These are phyloP conservation scores for Arabidopsis suecica DNA, from an alignment of 345 rosid species.

Conservation along the genomic window DNA sequence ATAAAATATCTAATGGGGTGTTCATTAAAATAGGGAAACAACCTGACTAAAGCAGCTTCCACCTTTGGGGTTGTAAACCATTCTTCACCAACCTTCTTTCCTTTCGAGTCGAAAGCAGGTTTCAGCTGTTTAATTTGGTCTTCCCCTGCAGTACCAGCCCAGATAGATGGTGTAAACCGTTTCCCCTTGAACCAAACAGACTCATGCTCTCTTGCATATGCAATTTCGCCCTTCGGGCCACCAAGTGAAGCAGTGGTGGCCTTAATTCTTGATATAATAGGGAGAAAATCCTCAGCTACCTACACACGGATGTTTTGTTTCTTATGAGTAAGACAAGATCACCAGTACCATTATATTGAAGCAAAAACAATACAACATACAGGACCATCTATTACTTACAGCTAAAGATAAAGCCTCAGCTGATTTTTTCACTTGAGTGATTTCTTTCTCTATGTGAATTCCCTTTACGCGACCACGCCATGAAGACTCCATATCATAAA, in stretches of 20 bases:
- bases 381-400: constrained; percentile 50
- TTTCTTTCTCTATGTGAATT: constrained; percentile 74
- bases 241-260: constrained; percentile 78
- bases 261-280: constrained; percentile 77
- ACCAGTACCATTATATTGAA: constrained; percentile 10
- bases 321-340: constrained; percentile 11
- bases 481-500: constrained; percentile 85
- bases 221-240: constrained; percentile 85
- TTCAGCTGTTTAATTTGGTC: constrained; percentile 92
- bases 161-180: constrained; percentile 75
- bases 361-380: constrained; percentile 5
- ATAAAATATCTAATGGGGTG: not conserved
- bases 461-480: constrained; percentile 91
- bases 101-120: constrained; percentile 88
- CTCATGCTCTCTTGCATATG: constrained; percentile 89
- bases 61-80: constrained; percentile 90
- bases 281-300: constrained; percentile 85
- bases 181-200: constrained; percentile 97
- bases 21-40: constrained; percentile 24
- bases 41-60: constrained; percentile 85
- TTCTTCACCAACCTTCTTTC: constrained; percentile 96
- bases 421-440: constrained; percentile 64
- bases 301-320: constrained; percentile 39
- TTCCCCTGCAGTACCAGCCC: constrained; percentile 93
- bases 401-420: constrained; percentile 76